Base-by-base conservation (phyloP, 140 eudicot species). In the Stevia rebaudiana region DNA sequence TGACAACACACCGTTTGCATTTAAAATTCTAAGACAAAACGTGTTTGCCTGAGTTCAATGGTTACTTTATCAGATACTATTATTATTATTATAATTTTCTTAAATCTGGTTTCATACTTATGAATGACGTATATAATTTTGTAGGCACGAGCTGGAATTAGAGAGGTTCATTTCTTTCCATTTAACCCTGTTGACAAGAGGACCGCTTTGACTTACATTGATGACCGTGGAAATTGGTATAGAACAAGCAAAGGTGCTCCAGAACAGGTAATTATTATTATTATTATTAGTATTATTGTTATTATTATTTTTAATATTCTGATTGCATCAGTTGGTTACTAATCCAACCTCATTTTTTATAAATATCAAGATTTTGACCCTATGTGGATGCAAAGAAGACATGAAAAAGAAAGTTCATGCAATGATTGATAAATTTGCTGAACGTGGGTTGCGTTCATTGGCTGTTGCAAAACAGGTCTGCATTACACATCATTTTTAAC, bases 241-340 rank as follows among this genome's bases (percentile, higher is more conserved):
- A 84, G 95, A 65, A 80, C 86, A 8, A 86, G 95, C 78, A 86
- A 86, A 83, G 95, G 95, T 68, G 95, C 95, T 30, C 94, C 94
- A 1, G 89, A 86, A 76, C 95, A 86, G 88, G 92, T 84, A 78
- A 42, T 5, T 43, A 42, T 55, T 16, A 16, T 17, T 46, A 54
- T 63, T 41, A 31, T 41, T 42, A 2, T n/a, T n/a, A n/a, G n/a
- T n/a, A n/a, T n/a, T n/a, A 42, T 5, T 43, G 49, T 55, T 16
- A 16, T 17, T 46, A 54, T 63, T 41, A 31, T 41, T 42, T n/a
- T n/a, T n/a, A n/a, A 2, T 4, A 3, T 35, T 58, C 51, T 44
- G 17, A 19, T 30, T 51, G 59, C 23, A 25, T 21, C 16, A 54
- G 11, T 19, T 42, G 21, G 51, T 72, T 0, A 36, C 37, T 64